phyloP scores from a whole-genome alignment of 192 early-diverging fungal genomes.

The Phycomyces blakesleeanus region DNA sequence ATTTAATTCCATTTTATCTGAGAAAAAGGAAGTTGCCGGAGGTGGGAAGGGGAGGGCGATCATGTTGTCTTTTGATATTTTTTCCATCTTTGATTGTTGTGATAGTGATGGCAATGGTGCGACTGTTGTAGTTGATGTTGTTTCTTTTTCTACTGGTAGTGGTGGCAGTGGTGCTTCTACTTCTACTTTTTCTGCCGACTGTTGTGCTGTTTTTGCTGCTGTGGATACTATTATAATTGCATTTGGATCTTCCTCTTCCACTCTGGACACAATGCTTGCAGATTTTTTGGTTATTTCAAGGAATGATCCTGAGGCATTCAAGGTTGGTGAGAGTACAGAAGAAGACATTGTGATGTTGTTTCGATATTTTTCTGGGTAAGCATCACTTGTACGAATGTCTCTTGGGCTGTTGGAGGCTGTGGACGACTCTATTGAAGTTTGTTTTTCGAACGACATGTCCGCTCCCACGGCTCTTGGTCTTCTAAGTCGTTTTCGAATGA shows the following conservation, averaged over 20 bases:
- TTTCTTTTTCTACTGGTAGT: too few species aligned
- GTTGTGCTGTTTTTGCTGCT: too few species aligned
- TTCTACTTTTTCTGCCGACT: too few species aligned
- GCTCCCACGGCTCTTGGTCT: neutral
- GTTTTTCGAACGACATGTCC: neutral
- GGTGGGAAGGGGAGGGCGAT: conserved; percentile 24
- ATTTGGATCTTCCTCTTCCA: too few species aligned
- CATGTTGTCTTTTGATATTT: conserved; percentile 12
- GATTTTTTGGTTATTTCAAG: too few species aligned
- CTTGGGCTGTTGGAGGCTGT: neutral
- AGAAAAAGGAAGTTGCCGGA: conserved; percentile 26
- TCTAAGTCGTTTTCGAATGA: neutral
- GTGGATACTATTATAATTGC: too few species aligned
- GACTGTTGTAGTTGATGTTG: too few species aligned
- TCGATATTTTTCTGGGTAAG: neutral
- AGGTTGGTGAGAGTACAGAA: neutral
- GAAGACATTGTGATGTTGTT: neutral
- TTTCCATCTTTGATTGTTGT: neutral
- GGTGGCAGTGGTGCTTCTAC: too few species aligned
- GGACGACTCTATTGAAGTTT: neutral
- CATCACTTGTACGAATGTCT: neutral
- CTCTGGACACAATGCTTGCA: too few species aligned
- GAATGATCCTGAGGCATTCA: neutral
- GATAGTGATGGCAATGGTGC: neutral
- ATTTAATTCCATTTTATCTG: conserved; percentile 26